Evolutionary conservation across 495 filamentous ascomycete genomes (phyloP), one percentile per base, ranked within the genome.

Genomic region (Pseudoneurospora amorphoporcata): DNA sequence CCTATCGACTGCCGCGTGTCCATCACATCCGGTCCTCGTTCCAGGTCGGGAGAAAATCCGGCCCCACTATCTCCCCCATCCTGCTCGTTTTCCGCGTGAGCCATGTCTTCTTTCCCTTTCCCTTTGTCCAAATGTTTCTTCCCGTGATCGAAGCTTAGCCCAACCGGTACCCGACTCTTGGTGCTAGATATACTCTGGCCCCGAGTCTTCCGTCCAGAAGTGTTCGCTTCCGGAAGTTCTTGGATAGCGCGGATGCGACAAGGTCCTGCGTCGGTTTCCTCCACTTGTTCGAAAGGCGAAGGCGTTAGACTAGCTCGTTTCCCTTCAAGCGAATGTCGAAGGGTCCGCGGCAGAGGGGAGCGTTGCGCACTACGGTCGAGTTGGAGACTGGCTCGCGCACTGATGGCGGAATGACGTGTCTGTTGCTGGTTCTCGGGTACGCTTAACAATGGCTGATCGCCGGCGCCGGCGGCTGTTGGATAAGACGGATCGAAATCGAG

Each of bases 381-480:
- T 72, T 90, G 84, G 39, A 91, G 82, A 76, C 89, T 92, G 69
- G 84, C 79, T 23, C 84, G 79, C 65, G 81, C 87, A 39, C 87
- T 86, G 68, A 86, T 86, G 53, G 4, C 53, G 12, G 83, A 83
- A 71, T 83, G 83, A 53, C 89, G 84, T 73, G 81, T 88, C 76
- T 87, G 87, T 61, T 87, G 89, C 74, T 88, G 87, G 53, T 35
- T 61, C 74, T 93, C 90, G 68, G 90, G 87, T 40, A 92, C 85
- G 14, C 89, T 88, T 69, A 94, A 85, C 19, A 94, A 87, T 17
- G 91, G 91, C 75, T 88, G 89, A 65, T 89, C 89, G 83, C 89
- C 89, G 81, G 88, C 82, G 16, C 80, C 79, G 73, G 77, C 78
- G 39, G 76, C 80, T 70, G 74, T 77, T 39, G 79, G 75, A 69